Evolutionary conservation across 148 eudicot species (phyloP), one percentile per base, ranked within the genome.

Genomic region (Fallopia convolvulus): DNA sequence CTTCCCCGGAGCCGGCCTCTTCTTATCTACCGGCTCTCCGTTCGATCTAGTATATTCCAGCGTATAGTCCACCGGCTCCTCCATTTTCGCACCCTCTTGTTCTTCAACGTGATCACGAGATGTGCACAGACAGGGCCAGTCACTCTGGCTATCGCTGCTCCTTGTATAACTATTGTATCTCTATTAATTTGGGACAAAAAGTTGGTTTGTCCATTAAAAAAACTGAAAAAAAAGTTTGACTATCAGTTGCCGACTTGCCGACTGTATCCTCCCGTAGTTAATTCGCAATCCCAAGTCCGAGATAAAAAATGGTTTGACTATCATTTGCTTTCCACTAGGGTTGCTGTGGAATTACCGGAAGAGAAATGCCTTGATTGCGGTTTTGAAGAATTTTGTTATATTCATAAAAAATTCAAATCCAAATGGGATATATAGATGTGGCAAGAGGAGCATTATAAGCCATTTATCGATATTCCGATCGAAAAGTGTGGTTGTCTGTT

Each of bases 51-150:
- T 20, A 9, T 58, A 10, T 58, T 58, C 65, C 10, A 21, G 47
- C 47, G 44, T 41, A 8, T 41, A 41, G 5, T 8, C 44, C 44
- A 4, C n/a, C 63, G 26, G 12, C 12, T 58, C 65, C 65, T 58
- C 65, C 65, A 58, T 58, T 58, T 23, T 58, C 65, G 65, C 65
- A 58, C 30, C 30, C 39, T 68, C 72, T 68, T 63, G 40, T 63
- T 63, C 23, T 68, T 0, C 72, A 68, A 68, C 72, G 72, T 68
- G 72, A 68, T 68, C 21, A 46, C 72, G 42, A 46, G 72, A 68
- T 68, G 0, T 36, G 20, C 72, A 68, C 23, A 18, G 23, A 68
- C 23, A 18, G 23, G 18, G 44, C 17, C 11, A 68, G 72, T 68
- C 21, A 39, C 72, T 68, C 72, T 68, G 46, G 18, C 41, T 30